A percentile compares a stretch with the other conserved stretches of the same genome.
Evolutionary conservation across 345 rosid genomes (phyloP).

Genomic region (Eucalyptus regnans): DNA sequence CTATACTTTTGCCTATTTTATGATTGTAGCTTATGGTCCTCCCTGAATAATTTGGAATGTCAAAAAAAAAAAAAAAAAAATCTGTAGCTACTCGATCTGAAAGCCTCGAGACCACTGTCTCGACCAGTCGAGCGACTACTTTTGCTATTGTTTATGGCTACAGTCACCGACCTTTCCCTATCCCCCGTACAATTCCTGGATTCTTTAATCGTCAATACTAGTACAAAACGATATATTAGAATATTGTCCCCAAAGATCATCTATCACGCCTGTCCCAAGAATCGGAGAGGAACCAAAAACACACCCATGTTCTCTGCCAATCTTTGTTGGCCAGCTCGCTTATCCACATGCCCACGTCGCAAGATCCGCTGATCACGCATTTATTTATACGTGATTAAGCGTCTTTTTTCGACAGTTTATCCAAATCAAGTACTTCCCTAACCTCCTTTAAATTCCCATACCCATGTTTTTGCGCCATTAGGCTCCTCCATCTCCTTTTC

Average conservation of each 20-base stretch:
- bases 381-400: background rate
- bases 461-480: background rate
- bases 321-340: constrained; percentile 6
- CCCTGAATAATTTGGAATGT: background rate
- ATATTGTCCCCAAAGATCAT: background rate
- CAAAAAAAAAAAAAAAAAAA: background rate
- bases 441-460: background rate
- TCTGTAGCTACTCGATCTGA: background rate
- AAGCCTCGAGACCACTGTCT: background rate
- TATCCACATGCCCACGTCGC: constrained; percentile 31
- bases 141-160: background rate
- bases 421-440: background rate
- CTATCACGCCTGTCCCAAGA: background rate
- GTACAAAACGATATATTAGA: background rate
- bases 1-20: background rate
- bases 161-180: background rate
- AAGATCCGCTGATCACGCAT: constrained; percentile 29
- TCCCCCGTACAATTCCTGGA: background rate
- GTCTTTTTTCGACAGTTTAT: background rate
- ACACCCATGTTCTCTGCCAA: background rate
- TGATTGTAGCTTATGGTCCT: background rate
- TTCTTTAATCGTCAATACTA: background rate
- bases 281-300: background rate
- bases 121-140: background rate
- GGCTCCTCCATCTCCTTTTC: background rate